Evolutionary conservation across 1,284 basidiomycete species (phyloP).

Genomic region (Austropuccinia psidii): DNA sequence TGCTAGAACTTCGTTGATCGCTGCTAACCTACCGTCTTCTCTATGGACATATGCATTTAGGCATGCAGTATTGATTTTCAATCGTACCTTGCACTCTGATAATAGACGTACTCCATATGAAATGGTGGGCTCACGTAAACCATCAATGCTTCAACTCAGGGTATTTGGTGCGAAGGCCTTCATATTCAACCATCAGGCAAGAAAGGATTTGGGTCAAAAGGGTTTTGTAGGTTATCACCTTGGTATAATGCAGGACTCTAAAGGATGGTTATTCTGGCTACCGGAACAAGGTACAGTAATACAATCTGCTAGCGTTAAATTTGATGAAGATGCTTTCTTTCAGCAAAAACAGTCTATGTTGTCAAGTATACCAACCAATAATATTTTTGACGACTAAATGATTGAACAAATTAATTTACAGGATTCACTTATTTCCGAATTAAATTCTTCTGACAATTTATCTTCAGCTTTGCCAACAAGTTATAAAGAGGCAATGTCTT

Average conservation of each 20-base stretch:
- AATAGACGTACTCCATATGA: background rate
- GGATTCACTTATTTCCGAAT: no score
- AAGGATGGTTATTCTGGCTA: slow-evolving; percentile 2
- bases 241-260: background rate
- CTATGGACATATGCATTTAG: background rate
- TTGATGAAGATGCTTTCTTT: no score
- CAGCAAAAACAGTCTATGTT: no score
- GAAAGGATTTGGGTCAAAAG: background rate
- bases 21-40: background rate
- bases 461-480: no score
- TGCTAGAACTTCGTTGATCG: background rate
- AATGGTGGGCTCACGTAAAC: no score
- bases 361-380: no score
- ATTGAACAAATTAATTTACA: no score
- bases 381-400: no score
- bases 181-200: background rate
- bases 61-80: background rate
- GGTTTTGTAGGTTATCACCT: background rate
- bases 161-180: slow-evolving; percentile 1
- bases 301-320: no score
- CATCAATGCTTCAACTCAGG: background rate
- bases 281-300: no score
- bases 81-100: background rate
- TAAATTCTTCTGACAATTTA: no score
- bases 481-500: no score